Conservation (phyloP, 768 basidiomycete genomes). For the Lentinula boryana region DNA sequence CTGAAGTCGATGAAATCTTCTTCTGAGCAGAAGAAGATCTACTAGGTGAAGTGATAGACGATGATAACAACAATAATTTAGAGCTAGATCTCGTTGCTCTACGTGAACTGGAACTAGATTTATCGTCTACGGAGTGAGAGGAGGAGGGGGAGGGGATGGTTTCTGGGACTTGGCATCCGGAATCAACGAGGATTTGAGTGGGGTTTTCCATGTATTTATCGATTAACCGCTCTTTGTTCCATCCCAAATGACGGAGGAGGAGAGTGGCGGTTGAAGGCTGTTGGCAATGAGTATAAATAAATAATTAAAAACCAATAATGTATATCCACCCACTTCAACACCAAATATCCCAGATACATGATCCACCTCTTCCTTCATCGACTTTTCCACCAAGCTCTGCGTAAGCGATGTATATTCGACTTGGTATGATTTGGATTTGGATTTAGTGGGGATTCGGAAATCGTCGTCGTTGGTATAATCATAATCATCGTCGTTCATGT, state of each 20-base stretch:
- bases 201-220: slow-evolving; percentile 98
- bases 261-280: slow-evolving; percentile 68
- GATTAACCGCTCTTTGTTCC: slow-evolving; percentile 96
- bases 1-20: slow-evolving; percentile 11
- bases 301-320: slow-evolving; percentile 2
- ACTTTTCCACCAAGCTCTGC: slow-evolving; percentile 66
- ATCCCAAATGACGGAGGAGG: slow-evolving; percentile 76
- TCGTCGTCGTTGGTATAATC: slow-evolving; percentile 31
- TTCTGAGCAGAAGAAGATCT: slow-evolving; percentile 20
- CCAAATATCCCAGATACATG: slow-evolving; percentile 85
- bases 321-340: slow-evolving; percentile 64
- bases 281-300: background rate
- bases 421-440: slow-evolving; percentile 70
- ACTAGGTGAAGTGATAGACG: slow-evolving; percentile 20
- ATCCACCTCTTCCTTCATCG: slow-evolving; percentile 76
- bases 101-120: slow-evolving; percentile 16
- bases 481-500: too few species aligned
- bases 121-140: slow-evolving; percentile 11
- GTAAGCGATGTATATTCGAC: slow-evolving; percentile 78
- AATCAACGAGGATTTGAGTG: slow-evolving; percentile 58
- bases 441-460: slow-evolving; percentile 50
- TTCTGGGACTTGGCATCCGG: slow-evolving; percentile 49
- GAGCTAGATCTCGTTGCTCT: slow-evolving; percentile 31
- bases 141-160: slow-evolving; percentile 19
- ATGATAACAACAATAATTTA: slow-evolving; percentile 34